These are phyloP conservation scores for Aciculosporium take DNA, from an alignment of 2,329 filamentous ascomycete species.

Conservation along the genomic window DNA sequence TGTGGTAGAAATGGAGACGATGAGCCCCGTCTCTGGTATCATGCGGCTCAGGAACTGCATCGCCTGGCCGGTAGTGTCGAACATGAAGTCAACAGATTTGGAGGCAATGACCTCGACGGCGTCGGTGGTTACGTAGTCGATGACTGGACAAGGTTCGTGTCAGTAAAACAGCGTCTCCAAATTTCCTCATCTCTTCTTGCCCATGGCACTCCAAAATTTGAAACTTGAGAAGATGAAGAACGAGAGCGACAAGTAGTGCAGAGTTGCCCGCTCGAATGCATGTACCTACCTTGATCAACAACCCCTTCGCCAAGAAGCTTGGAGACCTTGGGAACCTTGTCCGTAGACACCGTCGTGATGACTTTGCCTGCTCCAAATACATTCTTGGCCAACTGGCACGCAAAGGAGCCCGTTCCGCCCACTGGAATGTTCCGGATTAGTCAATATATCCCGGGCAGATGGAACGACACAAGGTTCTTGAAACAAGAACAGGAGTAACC, in stretches of 20 bases:
- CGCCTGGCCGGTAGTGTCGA: slow-evolving; percentile 24
- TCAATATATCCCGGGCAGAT: not conserved
- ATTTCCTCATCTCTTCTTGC: no score
- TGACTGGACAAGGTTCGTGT: slow-evolving; percentile 7
- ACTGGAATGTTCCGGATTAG: slow-evolving; percentile 6
- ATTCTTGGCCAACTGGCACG: slow-evolving; percentile 28
- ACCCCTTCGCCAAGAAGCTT: slow-evolving; percentile 23
- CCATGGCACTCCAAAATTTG: no score
- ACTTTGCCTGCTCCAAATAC: slow-evolving; percentile 28
- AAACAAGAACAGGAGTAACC: not conserved
- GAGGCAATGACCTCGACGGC: slow-evolving; percentile 15
- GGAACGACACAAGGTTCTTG: not conserved
- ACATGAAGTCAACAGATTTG: slow-evolving; percentile 26
- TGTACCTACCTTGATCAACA: slow-evolving; percentile 19
- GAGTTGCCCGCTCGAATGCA: not conserved
- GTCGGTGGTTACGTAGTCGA: slow-evolving; percentile 13
- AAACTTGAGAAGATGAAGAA: no score
- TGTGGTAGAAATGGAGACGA: slow-evolving; percentile 22
- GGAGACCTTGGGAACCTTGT: slow-evolving; percentile 23
- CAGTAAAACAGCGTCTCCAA: not conserved
- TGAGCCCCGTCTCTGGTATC: slow-evolving; percentile 18
- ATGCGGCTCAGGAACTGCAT: slow-evolving; percentile 22
- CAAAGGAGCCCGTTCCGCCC: slow-evolving; percentile 13
- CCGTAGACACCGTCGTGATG: slow-evolving; percentile 29
- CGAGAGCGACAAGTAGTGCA: not conserved